Base-by-base conservation (phyloP, 805 yeast species). In the Tetrapisispora fleetii region DNA sequence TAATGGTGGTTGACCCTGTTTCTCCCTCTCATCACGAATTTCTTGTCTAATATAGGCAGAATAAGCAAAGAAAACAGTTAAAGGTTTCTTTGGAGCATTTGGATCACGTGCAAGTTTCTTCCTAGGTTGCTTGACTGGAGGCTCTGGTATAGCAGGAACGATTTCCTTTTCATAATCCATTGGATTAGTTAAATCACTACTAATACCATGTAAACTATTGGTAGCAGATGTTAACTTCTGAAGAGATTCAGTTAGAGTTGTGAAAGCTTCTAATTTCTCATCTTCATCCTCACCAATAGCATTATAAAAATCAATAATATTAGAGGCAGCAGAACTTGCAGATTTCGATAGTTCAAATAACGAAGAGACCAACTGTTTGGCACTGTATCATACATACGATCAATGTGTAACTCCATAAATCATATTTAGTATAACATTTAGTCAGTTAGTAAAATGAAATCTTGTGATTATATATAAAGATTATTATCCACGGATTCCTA, bases 11-110 rank as follows among this genome's bases (percentile, higher is more conserved):
- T 75, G 72, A 33, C 84, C 81, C 38, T 74, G 70, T 36, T 68
- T 68, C 48, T 70, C 75, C 60, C 95, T 77, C 53, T 85, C 89
- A 47, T 77, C 81, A 49, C 82, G 79, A 53, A 90, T 75, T 37
- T 75, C 70, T 52, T 83, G 84, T 60, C 96, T 81, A 54, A 80
- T 77, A 55, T 79, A 80, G 54, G 84, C 81, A 47, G 87, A 80
- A 67, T 80, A 91, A 39, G 81, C 76, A 66, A 91, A 85, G 71
- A 81, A 90, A 41, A 86, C 84, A 21, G 96, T 89, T 60, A 87
- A 73, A 16, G 99, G 98, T 61, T 89, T 89, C 74, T 86, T 88
- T 51, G 99, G 99, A 41, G 96, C 96, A 60, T 85, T 83, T 46
- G 97, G 97, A 67, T 91, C 98, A 57, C 77, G 79, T 68, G 78